phyloP scores from a whole-genome alignment of 164 flowering plant species.

The Tetrastigma voinierianum region DNA sequence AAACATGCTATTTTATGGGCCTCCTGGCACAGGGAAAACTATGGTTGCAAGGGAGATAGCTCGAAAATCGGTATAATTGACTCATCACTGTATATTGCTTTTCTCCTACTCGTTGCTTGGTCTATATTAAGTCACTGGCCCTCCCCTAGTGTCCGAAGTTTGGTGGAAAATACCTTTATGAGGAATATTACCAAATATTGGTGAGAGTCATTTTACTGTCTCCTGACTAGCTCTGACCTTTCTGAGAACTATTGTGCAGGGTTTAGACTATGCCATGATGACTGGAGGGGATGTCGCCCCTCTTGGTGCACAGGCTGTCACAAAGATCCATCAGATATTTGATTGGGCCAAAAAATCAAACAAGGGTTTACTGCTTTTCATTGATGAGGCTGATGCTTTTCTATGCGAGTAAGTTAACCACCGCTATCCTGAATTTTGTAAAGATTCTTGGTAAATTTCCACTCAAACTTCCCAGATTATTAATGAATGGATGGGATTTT shows the following conservation, averaged over 20 bases:
- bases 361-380: slow-evolving; percentile 80
- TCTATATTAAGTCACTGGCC: too few species aligned
- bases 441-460: neutral
- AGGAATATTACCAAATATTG: neutral
- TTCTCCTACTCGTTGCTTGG: neutral
- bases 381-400: slow-evolving; percentile 96
- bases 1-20: slow-evolving; percentile 98
- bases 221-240: neutral
- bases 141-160: too few species aligned
- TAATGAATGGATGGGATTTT: too few species aligned
- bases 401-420: slow-evolving; percentile 80
- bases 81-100: slow-evolving; percentile 1
- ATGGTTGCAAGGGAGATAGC: slow-evolving; percentile 97
- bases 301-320: slow-evolving; percentile 87
- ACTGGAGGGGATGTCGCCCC: slow-evolving; percentile 99
- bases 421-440: neutral
- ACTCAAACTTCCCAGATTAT: too few species aligned
- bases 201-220: neutral
- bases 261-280: slow-evolving; percentile 99
- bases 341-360: slow-evolving; percentile 90
- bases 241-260: slow-evolving; percentile 37
- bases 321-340: slow-evolving; percentile 89
- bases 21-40: slow-evolving; percentile 99
- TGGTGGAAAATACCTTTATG: neutral
- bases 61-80: slow-evolving; percentile 67